These are phyloP conservation scores for Grosmannia serpens DNA, from an alignment of 2,329 filamentous ascomycete genomes.

Conservation along the genomic window DNA sequence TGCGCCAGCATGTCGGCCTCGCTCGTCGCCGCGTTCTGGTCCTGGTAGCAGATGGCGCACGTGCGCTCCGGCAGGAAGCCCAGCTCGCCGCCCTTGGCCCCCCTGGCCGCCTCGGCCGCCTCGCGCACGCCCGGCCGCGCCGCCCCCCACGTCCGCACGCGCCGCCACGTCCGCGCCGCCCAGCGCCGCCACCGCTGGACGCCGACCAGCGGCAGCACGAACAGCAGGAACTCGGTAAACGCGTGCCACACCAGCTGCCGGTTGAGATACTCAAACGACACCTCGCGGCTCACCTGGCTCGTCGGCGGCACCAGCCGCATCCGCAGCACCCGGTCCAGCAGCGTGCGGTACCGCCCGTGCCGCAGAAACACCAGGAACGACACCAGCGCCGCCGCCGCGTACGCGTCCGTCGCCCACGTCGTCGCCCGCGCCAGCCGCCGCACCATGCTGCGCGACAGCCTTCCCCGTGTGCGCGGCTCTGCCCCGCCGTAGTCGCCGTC, in stretches of 20 bases:
- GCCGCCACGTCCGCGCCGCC: conserved; percentile 78
- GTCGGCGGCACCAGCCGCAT: conserved; percentile 78
- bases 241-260: conserved; percentile 98
- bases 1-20: conserved; percentile 66
- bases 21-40: conserved; percentile 67
- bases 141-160: conserved; percentile 40
- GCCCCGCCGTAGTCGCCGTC: neutral
- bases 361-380: conserved; percentile 88
- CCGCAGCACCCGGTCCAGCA: conserved; percentile 73
- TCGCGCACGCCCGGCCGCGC: conserved; percentile 36
- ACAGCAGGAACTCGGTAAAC: conserved; percentile 98
- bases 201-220: conserved; percentile 90
- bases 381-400: conserved; percentile 69
- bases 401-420: conserved; percentile 54
- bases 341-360: conserved; percentile 81
- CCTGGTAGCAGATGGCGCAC: conserved; percentile 93
- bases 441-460: conserved; percentile 18
- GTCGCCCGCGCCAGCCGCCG: conserved; percentile 57
- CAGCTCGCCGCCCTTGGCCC: conserved; percentile 59
- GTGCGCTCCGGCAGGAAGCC: conserved; percentile 84
- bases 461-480: neutral
- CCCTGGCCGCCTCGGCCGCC: conserved; percentile 14
- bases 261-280: conserved; percentile 96
- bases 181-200: conserved; percentile 88
- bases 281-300: conserved; percentile 76